These are phyloP conservation scores for Aspergillus clavatus DNA, from an alignment of 2,329 filamentous ascomycete species.

Conservation along the genomic window DNA sequence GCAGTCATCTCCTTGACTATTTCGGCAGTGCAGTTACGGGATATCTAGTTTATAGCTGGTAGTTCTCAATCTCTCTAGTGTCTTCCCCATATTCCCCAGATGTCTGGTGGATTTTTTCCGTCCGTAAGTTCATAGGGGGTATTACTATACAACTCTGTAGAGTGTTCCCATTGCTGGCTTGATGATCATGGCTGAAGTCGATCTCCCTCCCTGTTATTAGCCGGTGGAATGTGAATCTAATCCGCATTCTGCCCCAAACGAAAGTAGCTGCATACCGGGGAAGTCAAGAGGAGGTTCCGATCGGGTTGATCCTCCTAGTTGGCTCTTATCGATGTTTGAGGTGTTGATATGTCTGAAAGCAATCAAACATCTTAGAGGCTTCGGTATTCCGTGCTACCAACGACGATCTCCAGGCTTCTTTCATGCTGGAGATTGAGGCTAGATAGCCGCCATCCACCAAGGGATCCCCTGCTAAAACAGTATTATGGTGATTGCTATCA, in stretches of 20 bases:
- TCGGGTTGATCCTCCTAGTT: slow-evolving; percentile 18
- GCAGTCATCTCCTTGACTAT: neutral
- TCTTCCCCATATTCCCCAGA: neutral
- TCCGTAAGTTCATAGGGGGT: slow-evolving; percentile 10
- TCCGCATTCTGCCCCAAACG: slow-evolving; percentile 18
- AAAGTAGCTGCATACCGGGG: slow-evolving; percentile 26
- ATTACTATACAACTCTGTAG: no score
- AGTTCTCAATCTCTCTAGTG: neutral
- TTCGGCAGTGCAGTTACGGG: neutral
- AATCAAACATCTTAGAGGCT: neutral
- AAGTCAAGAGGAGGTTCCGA: slow-evolving; percentile 24
- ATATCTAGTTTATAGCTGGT: neutral
- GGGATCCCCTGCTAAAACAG: neutral
- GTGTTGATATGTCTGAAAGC: slow-evolving; percentile 5
- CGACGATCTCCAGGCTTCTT: neutral
- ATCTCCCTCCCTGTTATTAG: slow-evolving; percentile 18
- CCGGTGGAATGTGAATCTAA: slow-evolving; percentile 22
- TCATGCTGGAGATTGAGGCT: neutral
- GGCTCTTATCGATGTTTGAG: slow-evolving; percentile 13
- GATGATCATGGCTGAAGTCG: slow-evolving; percentile 17
- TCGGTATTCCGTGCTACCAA: neutral
- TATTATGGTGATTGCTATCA: no score
- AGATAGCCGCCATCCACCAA: neutral
- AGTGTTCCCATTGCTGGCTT: slow-evolving; percentile 9
- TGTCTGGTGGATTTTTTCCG: neutral